Percentiles rank a stretch among this genome's conserved stretches.
phyloP scores from a whole-genome alignment of 257 asterid genomes.

The Voacanga thouarsii region DNA sequence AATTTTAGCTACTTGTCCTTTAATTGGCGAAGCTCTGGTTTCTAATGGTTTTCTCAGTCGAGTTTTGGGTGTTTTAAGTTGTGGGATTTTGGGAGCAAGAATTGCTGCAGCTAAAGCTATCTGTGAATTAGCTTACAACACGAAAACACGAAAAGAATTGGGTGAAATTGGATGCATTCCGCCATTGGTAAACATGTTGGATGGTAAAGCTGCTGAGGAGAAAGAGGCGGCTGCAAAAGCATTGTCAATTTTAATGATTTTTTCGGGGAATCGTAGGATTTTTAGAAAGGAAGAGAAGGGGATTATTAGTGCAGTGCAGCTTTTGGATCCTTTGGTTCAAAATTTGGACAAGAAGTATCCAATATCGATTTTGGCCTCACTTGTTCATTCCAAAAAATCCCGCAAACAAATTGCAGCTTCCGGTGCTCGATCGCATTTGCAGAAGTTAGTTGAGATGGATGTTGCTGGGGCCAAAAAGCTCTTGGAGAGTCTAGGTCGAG shows the following conservation, averaged over 20 bases:
- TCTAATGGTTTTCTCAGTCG: constrained; percentile 50
- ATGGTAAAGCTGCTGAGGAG: constrained; percentile 74
- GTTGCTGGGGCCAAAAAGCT: constrained; percentile 83
- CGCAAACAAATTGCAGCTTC: constrained; percentile 67
- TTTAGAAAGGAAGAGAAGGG: constrained; percentile 77
- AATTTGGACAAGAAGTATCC: constrained; percentile 51
- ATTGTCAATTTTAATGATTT: constrained; percentile 49
- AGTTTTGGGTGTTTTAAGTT: constrained; percentile 41
- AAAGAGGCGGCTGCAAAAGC: constrained; percentile 64
- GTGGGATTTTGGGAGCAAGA: constrained; percentile 56
- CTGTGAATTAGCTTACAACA: constrained; percentile 50
- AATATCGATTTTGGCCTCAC: constrained; percentile 37
- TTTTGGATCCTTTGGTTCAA: constrained; percentile 49
- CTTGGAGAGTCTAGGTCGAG: constrained; percentile 51
- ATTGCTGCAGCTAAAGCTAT: constrained; percentile 62
- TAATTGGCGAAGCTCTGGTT: constrained; percentile 54
- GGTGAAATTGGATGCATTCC: constrained; percentile 76
- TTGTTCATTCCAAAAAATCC: constrained; percentile 63
- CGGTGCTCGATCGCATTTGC: constrained; percentile 58
- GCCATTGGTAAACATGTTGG: constrained; percentile 53
- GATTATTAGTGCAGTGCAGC: constrained; percentile 42
- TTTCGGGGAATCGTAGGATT: constrained; percentile 51
- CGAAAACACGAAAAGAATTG: constrained; percentile 59
- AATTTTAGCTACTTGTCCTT: constrained; percentile 50
- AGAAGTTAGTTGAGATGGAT: constrained; percentile 58